Percentiles rank a stretch among this genome's conserved stretches.
phyloP scores from a whole-genome alignment of 2,329 filamentous ascomycete species.

The Fusarium pseudoanthophilum region DNA sequence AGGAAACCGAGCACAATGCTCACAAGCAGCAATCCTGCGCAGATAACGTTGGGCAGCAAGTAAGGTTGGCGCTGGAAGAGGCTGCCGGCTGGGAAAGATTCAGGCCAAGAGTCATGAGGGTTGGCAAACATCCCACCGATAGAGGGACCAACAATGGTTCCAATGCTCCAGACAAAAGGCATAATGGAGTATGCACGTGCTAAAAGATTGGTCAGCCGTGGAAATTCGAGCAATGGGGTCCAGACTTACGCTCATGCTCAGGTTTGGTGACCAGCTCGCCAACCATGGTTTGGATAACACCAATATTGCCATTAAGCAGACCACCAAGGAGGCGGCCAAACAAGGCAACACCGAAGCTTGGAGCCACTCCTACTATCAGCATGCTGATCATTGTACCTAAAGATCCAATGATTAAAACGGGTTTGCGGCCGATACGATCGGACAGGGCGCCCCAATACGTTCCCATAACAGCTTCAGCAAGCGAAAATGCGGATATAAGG shows the following conservation, averaged over 20 bases:
- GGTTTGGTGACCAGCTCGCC: slow-evolving; percentile 85
- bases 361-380: slow-evolving; percentile 82
- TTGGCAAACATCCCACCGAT: slow-evolving; percentile 89
- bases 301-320: slow-evolving; percentile 90
- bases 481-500: slow-evolving; percentile 86
- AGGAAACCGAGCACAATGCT: slow-evolving; percentile 86
- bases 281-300: slow-evolving; percentile 92
- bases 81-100: slow-evolving; percentile 71
- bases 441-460: slow-evolving; percentile 90
- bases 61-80: slow-evolving; percentile 86
- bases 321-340: slow-evolving; percentile 81
- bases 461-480: slow-evolving; percentile 83
- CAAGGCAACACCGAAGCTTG: slow-evolving; percentile 86
- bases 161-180: slow-evolving; percentile 94
- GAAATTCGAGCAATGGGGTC: neutral
- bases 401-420: slow-evolving; percentile 83
- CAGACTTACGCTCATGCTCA: slow-evolving; percentile 82
- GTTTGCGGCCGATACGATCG: slow-evolving; percentile 85
- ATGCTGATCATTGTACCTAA: slow-evolving; percentile 85
- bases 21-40: slow-evolving; percentile 77
- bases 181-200: slow-evolving; percentile 89
- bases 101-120: slow-evolving; percentile 78
- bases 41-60: slow-evolving; percentile 88
- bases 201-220: slow-evolving; percentile 47
- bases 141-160: slow-evolving; percentile 87